Percentiles rank a stretch among this genome's conserved stretches.
These are phyloP conservation scores for Teunomyces gatunensis DNA, from an alignment of 805 yeast species.

Conservation along the genomic window DNA sequence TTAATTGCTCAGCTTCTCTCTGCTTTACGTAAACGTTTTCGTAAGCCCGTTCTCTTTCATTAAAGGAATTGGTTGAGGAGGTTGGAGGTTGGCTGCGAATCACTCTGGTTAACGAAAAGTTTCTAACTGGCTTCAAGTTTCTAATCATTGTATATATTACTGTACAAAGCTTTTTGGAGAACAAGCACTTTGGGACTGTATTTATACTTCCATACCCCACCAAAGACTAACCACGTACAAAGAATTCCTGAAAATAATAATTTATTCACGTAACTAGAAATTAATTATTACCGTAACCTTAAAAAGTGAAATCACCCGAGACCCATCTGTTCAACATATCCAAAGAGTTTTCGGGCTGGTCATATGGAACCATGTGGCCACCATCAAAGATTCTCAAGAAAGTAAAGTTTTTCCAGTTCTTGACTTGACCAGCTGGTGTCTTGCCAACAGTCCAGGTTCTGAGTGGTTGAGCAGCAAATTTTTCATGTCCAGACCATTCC, in stretches of 20 bases:
- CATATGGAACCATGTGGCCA: conserved; percentile 27
- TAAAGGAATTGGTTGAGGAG: conserved; percentile 24
- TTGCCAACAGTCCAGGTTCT: conserved; percentile 43
- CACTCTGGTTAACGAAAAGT: conserved; percentile 26
- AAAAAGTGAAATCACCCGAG: conserved; percentile 15
- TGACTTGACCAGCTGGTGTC: conserved; percentile 35
- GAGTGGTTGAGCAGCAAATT: conserved; percentile 43
- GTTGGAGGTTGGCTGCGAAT: conserved; percentile 15
- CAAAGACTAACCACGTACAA: no score
- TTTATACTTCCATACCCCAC: background rate
- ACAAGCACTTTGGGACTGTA: background rate
- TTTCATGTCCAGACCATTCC: conserved; percentile 58
- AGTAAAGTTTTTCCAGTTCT: conserved; percentile 24
- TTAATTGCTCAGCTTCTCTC: conserved; percentile 85
- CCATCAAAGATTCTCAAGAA: conserved; percentile 24
- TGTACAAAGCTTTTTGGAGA: no score
- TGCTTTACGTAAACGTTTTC: conserved; percentile 83
- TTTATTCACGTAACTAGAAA: background rate
- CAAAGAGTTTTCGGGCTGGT: conserved; percentile 21
- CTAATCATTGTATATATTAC: background rate
- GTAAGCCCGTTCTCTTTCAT: conserved; percentile 88
- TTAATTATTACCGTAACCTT: background rate
- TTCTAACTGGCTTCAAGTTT: conserved; percentile 18
- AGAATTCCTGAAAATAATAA: background rate
- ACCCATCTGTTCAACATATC: conserved; percentile 26